Conservation (phyloP, 768 basidiomycete species). For the Boletus rufocinnamomeus region DNA sequence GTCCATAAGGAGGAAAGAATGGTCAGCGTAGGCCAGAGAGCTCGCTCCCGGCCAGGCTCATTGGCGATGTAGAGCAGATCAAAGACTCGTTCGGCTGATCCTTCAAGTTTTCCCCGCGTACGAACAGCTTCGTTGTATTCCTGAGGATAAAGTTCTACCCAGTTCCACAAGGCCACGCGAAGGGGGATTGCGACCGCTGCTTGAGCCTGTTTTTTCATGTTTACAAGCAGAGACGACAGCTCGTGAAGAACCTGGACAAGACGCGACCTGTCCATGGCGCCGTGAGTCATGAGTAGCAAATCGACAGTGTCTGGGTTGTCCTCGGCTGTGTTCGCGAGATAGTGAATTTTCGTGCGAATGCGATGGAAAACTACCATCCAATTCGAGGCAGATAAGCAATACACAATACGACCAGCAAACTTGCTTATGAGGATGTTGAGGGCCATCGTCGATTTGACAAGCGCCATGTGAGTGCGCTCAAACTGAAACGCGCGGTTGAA, state of each 20-base stretch:
- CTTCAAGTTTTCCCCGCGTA: constrained; percentile 67
- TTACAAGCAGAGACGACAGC: constrained; percentile 77
- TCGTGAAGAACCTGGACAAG: constrained; percentile 77
- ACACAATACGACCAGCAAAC: constrained; percentile 78
- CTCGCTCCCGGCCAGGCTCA: constrained; percentile 46
- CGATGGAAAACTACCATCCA: constrained; percentile 78
- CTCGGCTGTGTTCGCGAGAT: constrained; percentile 54
- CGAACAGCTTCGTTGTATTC: constrained; percentile 78
- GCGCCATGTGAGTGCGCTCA: constrained; percentile 63
- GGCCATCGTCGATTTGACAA: constrained; percentile 53
- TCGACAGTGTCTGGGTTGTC: constrained; percentile 70
- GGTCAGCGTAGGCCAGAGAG: constrained; percentile 80
- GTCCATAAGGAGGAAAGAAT: constrained; percentile 73
- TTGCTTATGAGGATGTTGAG: constrained; percentile 66
- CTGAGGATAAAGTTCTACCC: constrained; percentile 76
- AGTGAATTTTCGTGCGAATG: constrained; percentile 67
- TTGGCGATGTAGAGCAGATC: constrained; percentile 66
- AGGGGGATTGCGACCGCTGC: constrained; percentile 70
- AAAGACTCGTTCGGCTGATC: constrained; percentile 83
- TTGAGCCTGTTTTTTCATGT: constrained; percentile 76
- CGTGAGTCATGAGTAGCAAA: constrained; percentile 74
- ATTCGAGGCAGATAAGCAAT: constrained; percentile 85
- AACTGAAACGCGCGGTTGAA: constrained; percentile 41
- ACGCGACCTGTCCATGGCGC: constrained; percentile 67
- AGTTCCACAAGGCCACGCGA: constrained; percentile 84